Evolutionary conservation across 1,284 basidiomycete species (phyloP), one percentile per base, ranked within the genome.

Genomic region (Rhodotorula mucilaginosa): DNA sequence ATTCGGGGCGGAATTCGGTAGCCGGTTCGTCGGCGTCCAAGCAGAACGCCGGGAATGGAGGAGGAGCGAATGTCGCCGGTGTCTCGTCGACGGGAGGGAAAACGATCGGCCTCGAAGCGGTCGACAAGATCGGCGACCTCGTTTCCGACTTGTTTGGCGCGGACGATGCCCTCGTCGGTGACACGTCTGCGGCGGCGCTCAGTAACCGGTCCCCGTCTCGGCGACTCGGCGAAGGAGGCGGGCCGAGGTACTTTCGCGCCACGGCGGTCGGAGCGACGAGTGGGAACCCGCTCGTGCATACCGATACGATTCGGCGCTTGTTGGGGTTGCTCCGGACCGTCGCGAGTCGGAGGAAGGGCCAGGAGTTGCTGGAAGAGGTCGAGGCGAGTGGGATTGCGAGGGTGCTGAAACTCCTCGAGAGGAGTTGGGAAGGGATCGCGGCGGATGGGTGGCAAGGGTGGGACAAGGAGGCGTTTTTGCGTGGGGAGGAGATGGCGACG

Each of bases 371-470:
- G 16, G 66, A 67, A 26, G 88, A 90, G 57, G 82, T 91, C 4
- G 90, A 92, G 62, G 84, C 84, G 0, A 81, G 84, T 5, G 81
- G 84, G 12, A 80, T 95, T 34, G 84, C 84, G 0, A 84, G 91
- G 48, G 78, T 92, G 26, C 79, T 95, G 71, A 89, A 89, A 78
- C 83, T 92, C 34, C 81, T 96, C 15, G 90, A 92, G 74, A 84
- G 91, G 52, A 89, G 86, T 64, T 88, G 94, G 67, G 86, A 85
- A 70, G 86, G 86, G 2, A 88, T 88, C 0, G 90, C 92, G 77
- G 87, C 88, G 67, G 72, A 90, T 5, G 48, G 89, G 72, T 88
- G 90, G 67, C 57, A 63, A 29, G 67, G 61, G 0, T 92, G 95
- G 76, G 82, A 44, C 62, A 70, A 3, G 1, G 68, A 73, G 49